Evolutionary conservation across 1,284 basidiomycete genomes (phyloP).

Genomic region (Pascua sp.): DNA sequence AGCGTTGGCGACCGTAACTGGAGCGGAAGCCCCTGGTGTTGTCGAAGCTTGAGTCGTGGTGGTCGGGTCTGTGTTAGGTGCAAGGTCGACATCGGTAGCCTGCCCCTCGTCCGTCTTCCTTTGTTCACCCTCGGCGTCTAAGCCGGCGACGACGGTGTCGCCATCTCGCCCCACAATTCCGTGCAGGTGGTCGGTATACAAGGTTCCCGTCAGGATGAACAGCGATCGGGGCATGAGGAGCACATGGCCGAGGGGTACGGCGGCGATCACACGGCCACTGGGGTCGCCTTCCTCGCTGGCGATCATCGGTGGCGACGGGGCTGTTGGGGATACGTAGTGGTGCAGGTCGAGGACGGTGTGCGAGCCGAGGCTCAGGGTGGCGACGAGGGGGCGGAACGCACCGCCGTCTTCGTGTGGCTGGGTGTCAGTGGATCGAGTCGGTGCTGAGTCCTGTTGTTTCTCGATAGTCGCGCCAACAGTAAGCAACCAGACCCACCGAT

Average conservation of each 20-base stretch:
- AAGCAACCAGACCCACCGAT: constrained; percentile 58
- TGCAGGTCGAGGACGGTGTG: constrained; percentile 83
- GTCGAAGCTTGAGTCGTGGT: constrained; percentile 17
- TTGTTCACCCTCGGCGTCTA: too few species aligned
- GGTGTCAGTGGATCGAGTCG: constrained; percentile 8
- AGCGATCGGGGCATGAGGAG: constrained; percentile 77
- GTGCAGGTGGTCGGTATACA: constrained; percentile 71
- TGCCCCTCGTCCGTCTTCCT: too few species aligned
- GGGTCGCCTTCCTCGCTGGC: constrained; percentile 15
- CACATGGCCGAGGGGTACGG: constrained; percentile 64
- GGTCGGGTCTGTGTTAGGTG: background rate
- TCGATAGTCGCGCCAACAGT: too few species aligned
- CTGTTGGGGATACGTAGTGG: constrained; percentile 55
- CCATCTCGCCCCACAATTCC: constrained; percentile 61
- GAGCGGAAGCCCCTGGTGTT: constrained; percentile 5
- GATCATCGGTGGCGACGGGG: constrained; percentile 44
- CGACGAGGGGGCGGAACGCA: constrained; percentile 80
- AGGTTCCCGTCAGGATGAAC: constrained; percentile 64
- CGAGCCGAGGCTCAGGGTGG: constrained; percentile 81
- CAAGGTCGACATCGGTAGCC: too few species aligned
- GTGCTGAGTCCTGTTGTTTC: too few species aligned
- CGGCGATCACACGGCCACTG: constrained; percentile 59
- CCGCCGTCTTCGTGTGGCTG: constrained; percentile 92
- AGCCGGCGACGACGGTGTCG: constrained; percentile 47
- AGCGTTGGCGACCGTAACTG: constrained; percentile 59